phyloP scores from a whole-genome alignment of 306 rosid genomes.

The Quercus berberidifolia region DNA sequence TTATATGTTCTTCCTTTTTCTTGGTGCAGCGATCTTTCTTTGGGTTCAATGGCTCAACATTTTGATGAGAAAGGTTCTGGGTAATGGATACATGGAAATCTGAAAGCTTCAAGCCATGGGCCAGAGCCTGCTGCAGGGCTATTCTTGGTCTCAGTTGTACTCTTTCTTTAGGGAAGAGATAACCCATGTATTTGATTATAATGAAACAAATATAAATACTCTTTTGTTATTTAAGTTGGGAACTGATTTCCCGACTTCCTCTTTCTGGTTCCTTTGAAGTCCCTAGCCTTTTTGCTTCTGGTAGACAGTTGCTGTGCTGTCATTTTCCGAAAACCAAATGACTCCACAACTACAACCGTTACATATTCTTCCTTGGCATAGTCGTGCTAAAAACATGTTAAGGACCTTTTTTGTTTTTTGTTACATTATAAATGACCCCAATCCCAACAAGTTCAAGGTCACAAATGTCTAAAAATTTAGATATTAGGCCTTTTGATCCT shows the following conservation, averaged over 20 bases:
- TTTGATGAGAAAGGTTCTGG: conserved; percentile 37
- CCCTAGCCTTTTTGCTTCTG: conserved; percentile 9
- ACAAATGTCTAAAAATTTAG: too few relatives aligned
- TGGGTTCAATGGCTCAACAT: conserved; percentile 92
- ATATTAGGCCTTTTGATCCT: too few relatives aligned
- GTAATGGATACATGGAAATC: conserved; percentile 1
- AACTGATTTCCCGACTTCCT: neutral
- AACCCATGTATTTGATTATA: conserved; percentile 19
- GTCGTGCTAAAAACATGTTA: too few relatives aligned
- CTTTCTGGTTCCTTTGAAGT: neutral
- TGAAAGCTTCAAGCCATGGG: neutral
- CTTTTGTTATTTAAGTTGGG: conserved; percentile 11
- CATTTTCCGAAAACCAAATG: neutral
- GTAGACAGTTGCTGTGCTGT: neutral
- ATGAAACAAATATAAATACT: conserved; percentile 5
- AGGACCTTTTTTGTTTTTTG: too few relatives aligned
- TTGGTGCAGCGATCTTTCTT: conserved; percentile 68
- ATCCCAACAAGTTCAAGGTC: too few relatives aligned
- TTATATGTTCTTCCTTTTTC: conserved; percentile 20
- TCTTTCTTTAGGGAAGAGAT: conserved; percentile 3
- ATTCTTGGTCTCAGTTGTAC: neutral
- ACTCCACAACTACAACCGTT: too few relatives aligned
- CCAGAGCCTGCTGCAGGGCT: conserved; percentile 3
- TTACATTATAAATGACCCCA: too few relatives aligned
- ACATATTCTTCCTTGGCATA: too few relatives aligned